phyloP scores from a whole-genome alignment of 768 basidiomycete species.

The Chalciporus pseudorubinellus region DNA sequence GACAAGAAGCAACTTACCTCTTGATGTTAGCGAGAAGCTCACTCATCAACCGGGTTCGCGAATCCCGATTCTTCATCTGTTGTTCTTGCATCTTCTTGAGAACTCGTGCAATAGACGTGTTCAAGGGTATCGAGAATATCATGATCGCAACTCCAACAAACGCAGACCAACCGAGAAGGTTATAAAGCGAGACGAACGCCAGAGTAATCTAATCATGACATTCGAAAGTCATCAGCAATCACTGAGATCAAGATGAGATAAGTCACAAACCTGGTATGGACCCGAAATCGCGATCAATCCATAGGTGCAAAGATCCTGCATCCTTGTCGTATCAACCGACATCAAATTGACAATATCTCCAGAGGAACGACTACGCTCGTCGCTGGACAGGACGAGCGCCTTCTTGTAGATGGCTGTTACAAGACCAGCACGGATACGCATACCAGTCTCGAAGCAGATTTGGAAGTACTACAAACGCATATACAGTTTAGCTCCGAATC shows the following conservation, averaged over 20 bases:
- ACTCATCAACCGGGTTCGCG: constrained; percentile 83
- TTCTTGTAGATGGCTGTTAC: constrained; percentile 86
- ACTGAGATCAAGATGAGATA: not conserved
- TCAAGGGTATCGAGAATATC: constrained; percentile 77
- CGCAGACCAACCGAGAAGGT: constrained; percentile 87
- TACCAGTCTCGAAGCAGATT: constrained; percentile 77
- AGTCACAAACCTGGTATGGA: constrained; percentile 65
- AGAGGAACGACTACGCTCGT: constrained; percentile 75
- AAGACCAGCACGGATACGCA: constrained; percentile 91
- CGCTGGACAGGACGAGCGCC: constrained; percentile 80
- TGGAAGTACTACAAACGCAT: constrained; percentile 71
- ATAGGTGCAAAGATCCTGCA: constrained; percentile 81
- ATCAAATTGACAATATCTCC: constrained; percentile 96
- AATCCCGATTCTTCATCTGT: constrained; percentile 94
- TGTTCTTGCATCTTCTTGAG: constrained; percentile 75
- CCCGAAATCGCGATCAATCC: constrained; percentile 85
- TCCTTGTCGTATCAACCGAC: constrained; percentile 78
- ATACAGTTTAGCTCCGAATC: not conserved
- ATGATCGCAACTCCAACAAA: constrained; percentile 89
- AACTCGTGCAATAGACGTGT: constrained; percentile 66
- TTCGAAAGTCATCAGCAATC: not conserved
- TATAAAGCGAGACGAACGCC: constrained; percentile 88
- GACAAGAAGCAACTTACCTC: constrained; percentile 41
- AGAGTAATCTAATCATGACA: constrained; percentile 58
- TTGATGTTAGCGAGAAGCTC: constrained; percentile 93